A percentile compares a stretch with the other conserved stretches of the same genome.
Conservation (phyloP, 176 grass and related monocot species). For the Zoysia japonica region DNA sequence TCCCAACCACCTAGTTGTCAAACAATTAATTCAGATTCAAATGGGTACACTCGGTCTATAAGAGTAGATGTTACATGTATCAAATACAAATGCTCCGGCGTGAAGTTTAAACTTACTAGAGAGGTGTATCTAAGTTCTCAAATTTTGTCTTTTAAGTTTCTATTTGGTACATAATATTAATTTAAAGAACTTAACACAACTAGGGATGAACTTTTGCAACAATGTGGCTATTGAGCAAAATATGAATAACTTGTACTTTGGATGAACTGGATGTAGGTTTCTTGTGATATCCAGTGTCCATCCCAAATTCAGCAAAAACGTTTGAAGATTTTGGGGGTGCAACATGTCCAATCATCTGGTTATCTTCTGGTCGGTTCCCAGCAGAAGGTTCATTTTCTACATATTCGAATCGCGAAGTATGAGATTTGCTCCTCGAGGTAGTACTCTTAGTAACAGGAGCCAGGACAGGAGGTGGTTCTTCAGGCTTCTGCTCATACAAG, state of each 20-base stretch:
- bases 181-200: constrained; percentile 25
- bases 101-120: not conserved
- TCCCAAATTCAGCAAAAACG: constrained; percentile 94
- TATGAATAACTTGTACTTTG: constrained; percentile 66
- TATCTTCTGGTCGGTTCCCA: constrained; percentile 51
- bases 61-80: too few relatives aligned
- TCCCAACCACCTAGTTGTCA: too few relatives aligned
- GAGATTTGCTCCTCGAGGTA: constrained; percentile 45
- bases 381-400: constrained; percentile 53
- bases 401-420: constrained; percentile 88
- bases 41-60: too few relatives aligned
- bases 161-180: not conserved
- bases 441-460: constrained; percentile 47
- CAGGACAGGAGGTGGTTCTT: constrained; percentile 65
- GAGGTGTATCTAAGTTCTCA: not conserved
- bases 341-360: constrained; percentile 69
- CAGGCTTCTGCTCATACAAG: constrained; percentile 95
- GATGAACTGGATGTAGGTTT: constrained; percentile 60
- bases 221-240: constrained; percentile 5
- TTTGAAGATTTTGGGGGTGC: constrained; percentile 81
- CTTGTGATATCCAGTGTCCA: constrained; percentile 80
- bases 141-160: not conserved
- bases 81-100: too few relatives aligned
- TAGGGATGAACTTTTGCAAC: not conserved
- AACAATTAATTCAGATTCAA: too few relatives aligned